A percentile compares a stretch with the other conserved stretches of the same genome.
phyloP scores from a whole-genome alignment of 306 rosid genomes.

The Medicago lupulina region DNA sequence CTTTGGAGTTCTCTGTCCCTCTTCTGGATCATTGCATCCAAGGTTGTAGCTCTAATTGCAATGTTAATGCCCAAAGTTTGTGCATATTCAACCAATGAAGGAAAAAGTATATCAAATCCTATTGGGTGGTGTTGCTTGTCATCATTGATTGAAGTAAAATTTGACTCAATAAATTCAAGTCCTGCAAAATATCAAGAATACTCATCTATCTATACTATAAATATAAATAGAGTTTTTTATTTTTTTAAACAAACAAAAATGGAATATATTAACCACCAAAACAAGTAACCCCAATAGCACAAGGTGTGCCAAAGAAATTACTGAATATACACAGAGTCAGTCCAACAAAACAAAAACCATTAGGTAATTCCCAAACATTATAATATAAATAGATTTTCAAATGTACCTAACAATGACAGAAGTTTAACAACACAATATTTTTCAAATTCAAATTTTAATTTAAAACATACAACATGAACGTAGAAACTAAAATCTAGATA shows the following conservation, averaged over 20 bases:
- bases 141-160: slow-evolving; percentile 64
- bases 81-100: slow-evolving; percentile 66
- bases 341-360: too few species aligned
- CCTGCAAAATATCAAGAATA: slow-evolving; percentile 54
- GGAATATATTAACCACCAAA: too few species aligned
- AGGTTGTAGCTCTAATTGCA: slow-evolving; percentile 46
- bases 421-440: too few species aligned
- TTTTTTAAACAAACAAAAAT: too few species aligned
- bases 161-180: slow-evolving; percentile 68
- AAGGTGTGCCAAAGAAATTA: too few species aligned
- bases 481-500: too few species aligned
- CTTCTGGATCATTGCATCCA: slow-evolving; percentile 56
- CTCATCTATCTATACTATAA: background rate
- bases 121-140: slow-evolving; percentile 69
- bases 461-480: too few species aligned
- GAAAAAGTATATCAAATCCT: slow-evolving; percentile 76
- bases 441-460: too few species aligned
- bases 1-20: slow-evolving; percentile 67
- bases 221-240: too few species aligned
- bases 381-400: background rate
- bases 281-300: too few species aligned
- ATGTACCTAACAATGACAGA: background rate
- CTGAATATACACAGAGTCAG: too few species aligned
- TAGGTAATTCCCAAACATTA: too few species aligned
- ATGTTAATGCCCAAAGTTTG: slow-evolving; percentile 59